A percentile compares a stretch with the other conserved stretches of the same genome.
These are phyloP conservation scores for Daedaleopsis sinensis DNA, from an alignment of 768 basidiomycete species.

Conservation along the genomic window DNA sequence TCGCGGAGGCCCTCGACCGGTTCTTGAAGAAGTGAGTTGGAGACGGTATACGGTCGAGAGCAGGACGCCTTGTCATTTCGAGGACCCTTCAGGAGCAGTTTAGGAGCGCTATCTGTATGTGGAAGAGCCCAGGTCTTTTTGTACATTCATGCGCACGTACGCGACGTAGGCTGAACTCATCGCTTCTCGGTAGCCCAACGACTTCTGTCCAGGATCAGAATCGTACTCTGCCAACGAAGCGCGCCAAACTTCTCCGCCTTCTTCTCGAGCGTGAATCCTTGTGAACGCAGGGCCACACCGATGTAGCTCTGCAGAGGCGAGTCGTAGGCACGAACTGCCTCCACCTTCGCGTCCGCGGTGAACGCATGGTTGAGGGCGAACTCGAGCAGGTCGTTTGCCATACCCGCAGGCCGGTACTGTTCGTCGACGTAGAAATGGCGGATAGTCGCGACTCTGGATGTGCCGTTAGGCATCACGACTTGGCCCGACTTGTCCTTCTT, in stretches of 20 bases:
- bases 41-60: too few relatives aligned
- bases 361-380: constrained; percentile 65
- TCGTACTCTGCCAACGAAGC: constrained; percentile 56
- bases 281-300: constrained; percentile 44
- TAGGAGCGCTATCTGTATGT: too few relatives aligned
- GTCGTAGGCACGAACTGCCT: constrained; percentile 48
- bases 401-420: constrained; percentile 52
- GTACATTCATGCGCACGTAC: too few relatives aligned
- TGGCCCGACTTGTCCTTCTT: constrained; percentile 16
- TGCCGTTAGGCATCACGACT: constrained; percentile 32
- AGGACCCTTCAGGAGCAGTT: too few relatives aligned
- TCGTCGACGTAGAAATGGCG: constrained; percentile 79
- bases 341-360: constrained; percentile 41
- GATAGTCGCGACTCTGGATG: constrained; percentile 59
- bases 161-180: not conserved
- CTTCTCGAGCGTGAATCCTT: constrained; percentile 53
- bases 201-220: constrained; percentile 45
- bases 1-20: constrained; percentile 15
- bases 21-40: constrained; percentile 17
- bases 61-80: too few relatives aligned
- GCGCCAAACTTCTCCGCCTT: constrained; percentile 53
- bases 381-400: constrained; percentile 69
- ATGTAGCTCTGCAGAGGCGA: constrained; percentile 57
- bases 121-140: too few relatives aligned
- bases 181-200: constrained; percentile 42